Evolutionary conservation across 2,329 filamentous ascomycete species (phyloP), one percentile per base, ranked within the genome.

Genomic region (Arthrobotrys sinensis): DNA sequence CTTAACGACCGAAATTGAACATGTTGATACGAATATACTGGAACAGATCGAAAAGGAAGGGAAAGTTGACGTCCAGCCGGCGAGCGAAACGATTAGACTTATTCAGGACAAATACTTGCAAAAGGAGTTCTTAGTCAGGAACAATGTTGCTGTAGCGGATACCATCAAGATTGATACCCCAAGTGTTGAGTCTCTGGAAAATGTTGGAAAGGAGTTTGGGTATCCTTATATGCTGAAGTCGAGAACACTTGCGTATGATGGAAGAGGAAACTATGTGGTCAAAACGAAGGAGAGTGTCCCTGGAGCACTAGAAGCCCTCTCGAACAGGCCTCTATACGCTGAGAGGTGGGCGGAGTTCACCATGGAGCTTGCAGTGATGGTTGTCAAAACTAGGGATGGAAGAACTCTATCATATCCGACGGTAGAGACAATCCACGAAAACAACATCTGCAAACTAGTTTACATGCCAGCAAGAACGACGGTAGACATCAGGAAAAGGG

Each of bases 31-130:
- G n/a, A 87, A 93, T 66, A 91, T 96, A 24, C 88, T 97, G 3
- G 93, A 97, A 85, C 92, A 96, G 83, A 90, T 97, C 72, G 90
- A 89, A 14, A 86, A 87, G 66, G 90, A 91, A 38, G 89, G n/a
- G 81, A 85, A 77, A 85, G 88, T 92, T 48, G 86, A 90, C 46
- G 88, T 93, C 1, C 90, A 97, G 83, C 94, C 94, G 0, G 93
- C 91, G 76, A 97, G 93, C 92, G 89, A 90, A 85, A 97, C 94
- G 1, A 88, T 98, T 67, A 89, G 93, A 34, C 90, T 91, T 16
- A 97, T 98, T 82, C 95, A 97, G 86, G 93, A 98, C 86, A 98
- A 98, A 86, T 97, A 90, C 83, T 86, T 90, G 79, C 95, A 98
- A 84, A 97, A 98, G 85, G 89, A 92, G 83, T 91, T 96, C 83